Conservation (phyloP, 176 grass and related monocot species). For the Coix lacrymajobi region DNA sequence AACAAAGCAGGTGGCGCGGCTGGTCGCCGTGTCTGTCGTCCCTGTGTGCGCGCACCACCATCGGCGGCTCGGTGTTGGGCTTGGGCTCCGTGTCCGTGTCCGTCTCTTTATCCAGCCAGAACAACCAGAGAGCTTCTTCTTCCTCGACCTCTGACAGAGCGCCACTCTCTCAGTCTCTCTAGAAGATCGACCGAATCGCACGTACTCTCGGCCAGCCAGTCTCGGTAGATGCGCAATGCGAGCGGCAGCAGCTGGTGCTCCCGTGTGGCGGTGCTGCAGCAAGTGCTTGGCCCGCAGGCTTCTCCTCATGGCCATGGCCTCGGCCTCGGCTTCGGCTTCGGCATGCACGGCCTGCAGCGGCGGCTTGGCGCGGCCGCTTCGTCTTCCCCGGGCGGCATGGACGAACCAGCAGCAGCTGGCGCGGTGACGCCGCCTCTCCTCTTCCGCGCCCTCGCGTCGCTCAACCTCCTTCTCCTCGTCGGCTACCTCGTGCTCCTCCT, state of each 20-base stretch:
- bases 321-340: neutral
- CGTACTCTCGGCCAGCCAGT: no score
- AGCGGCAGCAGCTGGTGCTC: slow-evolving; percentile 15
- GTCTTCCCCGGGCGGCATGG: neutral
- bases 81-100: neutral
- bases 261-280: slow-evolving; percentile 9
- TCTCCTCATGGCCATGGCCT: slow-evolving; percentile 40
- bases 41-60: neutral
- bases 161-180: neutral
- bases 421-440: slow-evolving; percentile 35
- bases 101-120: neutral
- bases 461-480: slow-evolving; percentile 49
- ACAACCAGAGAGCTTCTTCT: neutral
- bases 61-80: neutral
- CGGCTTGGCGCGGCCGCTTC: neutral
- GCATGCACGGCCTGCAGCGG: neutral
- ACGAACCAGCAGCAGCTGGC: neutral
- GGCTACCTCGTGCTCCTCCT: slow-evolving; percentile 55
- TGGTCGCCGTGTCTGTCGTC: neutral
- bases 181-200: neutral
- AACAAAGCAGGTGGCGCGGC: slow-evolving; percentile 19
- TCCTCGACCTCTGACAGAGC: neutral
- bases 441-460: slow-evolving; percentile 30
- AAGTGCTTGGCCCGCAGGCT: slow-evolving; percentile 34
- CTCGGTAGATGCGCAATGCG: slow-evolving; percentile 53